Conservation (phyloP, 2,329 filamentous ascomycete genomes). For the Fusarium sp. region DNA sequence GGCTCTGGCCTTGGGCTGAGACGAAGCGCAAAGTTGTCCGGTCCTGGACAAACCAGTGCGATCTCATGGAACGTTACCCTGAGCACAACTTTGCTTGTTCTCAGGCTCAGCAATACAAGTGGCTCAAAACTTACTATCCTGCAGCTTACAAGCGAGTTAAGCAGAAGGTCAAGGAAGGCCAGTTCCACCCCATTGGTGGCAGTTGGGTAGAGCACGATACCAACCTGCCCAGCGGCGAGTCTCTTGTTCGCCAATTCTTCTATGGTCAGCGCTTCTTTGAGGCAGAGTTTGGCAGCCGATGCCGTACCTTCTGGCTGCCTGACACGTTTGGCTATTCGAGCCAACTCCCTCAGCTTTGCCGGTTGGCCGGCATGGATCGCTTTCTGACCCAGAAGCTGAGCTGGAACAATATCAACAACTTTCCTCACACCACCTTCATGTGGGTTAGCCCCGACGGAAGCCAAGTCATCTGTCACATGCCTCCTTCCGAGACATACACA, state of each 20-base stretch:
- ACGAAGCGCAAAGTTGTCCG: slow-evolving; percentile 96
- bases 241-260: slow-evolving; percentile 90
- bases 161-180: slow-evolving; percentile 86
- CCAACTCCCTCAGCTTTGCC: slow-evolving; percentile 92
- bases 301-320: slow-evolving; percentile 94
- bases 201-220: slow-evolving; percentile 99
- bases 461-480: slow-evolving; percentile 98
- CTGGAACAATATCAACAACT: slow-evolving; percentile 99
- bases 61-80: slow-evolving; percentile 93
- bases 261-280: slow-evolving; percentile 97
- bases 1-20: slow-evolving; percentile 98
- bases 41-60: slow-evolving; percentile 97
- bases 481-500: slow-evolving; percentile 94
- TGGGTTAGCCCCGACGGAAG: slow-evolving; percentile 97
- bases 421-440: slow-evolving; percentile 98
- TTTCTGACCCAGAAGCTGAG: slow-evolving; percentile 99
- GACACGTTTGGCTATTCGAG: slow-evolving; percentile 98
- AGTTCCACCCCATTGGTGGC: slow-evolving; percentile 93
- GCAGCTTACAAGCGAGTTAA: slow-evolving; percentile 91
- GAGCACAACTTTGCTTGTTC: slow-evolving; percentile 94
- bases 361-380: slow-evolving; percentile 92
- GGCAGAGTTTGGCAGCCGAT: slow-evolving; percentile 88
- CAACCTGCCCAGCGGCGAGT: slow-evolving; percentile 95
- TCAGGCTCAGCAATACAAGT: slow-evolving; percentile 97
- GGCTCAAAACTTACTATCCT: slow-evolving; percentile 91